Conservation (phyloP, 805 yeast genomes). For the Dipodascopsis uninucleata region DNA sequence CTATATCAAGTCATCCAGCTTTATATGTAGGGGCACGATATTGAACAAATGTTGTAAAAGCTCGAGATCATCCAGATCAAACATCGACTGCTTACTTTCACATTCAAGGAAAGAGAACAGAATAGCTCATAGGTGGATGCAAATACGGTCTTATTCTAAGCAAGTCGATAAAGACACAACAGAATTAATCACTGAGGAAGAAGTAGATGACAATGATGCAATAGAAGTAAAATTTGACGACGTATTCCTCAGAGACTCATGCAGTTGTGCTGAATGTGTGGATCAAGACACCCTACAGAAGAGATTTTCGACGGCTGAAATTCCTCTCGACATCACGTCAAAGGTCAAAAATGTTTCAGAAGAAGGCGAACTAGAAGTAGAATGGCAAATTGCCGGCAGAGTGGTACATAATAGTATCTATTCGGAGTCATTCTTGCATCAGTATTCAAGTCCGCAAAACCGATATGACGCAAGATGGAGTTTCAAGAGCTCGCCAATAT, state of each 20-base stretch:
- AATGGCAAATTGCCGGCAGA: conserved; percentile 44
- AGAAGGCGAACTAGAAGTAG: conserved; percentile 1
- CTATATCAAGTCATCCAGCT: no score
- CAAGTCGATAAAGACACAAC: no score
- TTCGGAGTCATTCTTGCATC: conserved; percentile 46
- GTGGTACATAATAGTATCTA: conserved; percentile 47
- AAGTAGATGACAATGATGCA: no score
- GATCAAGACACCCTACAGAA: conserved; percentile 60
- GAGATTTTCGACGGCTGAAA: conserved; percentile 36
- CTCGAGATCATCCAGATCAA: no score
- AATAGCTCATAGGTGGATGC: no score
- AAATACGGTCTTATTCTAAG: no score
- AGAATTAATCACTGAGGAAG: no score
- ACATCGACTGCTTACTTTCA: no score
- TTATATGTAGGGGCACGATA: no score
- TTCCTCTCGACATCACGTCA: conserved; percentile 40
- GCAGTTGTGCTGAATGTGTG: conserved; percentile 47
- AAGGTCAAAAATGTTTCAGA: conserved; percentile 32
- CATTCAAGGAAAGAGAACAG: no score
- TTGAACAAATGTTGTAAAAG: no score
- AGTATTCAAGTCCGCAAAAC: conserved; percentile 38
- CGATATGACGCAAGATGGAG: conserved; percentile 38
- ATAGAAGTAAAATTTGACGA: conserved; percentile 8
- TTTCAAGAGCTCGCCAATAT: conserved; percentile 38
- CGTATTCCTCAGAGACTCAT: conserved; percentile 62